Percentiles rank a stretch among this genome's conserved stretches.
Evolutionary conservation across 805 yeast species (phyloP).

Genomic region (Sungouiozyma ichnusensis): DNA sequence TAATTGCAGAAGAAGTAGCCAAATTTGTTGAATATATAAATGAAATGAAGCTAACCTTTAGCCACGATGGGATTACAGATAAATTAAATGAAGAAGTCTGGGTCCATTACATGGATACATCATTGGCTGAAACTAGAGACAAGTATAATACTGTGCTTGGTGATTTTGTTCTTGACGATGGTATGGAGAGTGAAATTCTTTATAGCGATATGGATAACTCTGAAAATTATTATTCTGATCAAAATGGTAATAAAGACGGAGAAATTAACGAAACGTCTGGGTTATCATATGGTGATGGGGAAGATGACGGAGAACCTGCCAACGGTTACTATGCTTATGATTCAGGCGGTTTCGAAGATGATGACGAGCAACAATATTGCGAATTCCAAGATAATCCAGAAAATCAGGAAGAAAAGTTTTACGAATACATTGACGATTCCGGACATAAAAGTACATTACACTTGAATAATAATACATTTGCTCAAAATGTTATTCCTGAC

Average conservation of each 20-base stretch:
- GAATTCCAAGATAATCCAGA: slow-evolving; percentile 50
- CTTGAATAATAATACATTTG: slow-evolving; percentile 51
- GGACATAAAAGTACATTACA: slow-evolving; percentile 51
- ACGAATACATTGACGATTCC: slow-evolving; percentile 68
- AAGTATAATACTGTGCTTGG: slow-evolving; percentile 92
- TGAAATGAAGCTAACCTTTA: slow-evolving; percentile 25
- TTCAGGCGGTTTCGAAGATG: slow-evolving; percentile 18
- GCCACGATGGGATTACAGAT: slow-evolving; percentile 16
- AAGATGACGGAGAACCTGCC: slow-evolving; percentile 33
- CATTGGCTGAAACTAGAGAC: slow-evolving; percentile 80
- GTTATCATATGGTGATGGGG: slow-evolving; percentile 55
- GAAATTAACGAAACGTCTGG: neutral
- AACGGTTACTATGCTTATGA: slow-evolving; percentile 19
- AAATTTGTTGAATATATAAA: slow-evolving; percentile 52
- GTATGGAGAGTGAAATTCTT: slow-evolving; percentile 8
- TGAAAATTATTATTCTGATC: slow-evolving; percentile 46
- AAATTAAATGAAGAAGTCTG: slow-evolving; percentile 35
- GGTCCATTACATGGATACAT: slow-evolving; percentile 73
- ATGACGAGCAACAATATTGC: slow-evolving; percentile 49
- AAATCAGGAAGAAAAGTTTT: slow-evolving; percentile 39
- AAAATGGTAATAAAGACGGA: slow-evolving; percentile 30
- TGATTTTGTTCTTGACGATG: slow-evolving; percentile 40
- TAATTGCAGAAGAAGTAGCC: slow-evolving; percentile 92
- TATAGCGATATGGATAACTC: slow-evolving; percentile 10
- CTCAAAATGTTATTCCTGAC: slow-evolving; percentile 58